Evolutionary conservation across 768 basidiomycete species (phyloP), one percentile per base, ranked within the genome.

Genomic region (Naematelia aurantialba): DNA sequence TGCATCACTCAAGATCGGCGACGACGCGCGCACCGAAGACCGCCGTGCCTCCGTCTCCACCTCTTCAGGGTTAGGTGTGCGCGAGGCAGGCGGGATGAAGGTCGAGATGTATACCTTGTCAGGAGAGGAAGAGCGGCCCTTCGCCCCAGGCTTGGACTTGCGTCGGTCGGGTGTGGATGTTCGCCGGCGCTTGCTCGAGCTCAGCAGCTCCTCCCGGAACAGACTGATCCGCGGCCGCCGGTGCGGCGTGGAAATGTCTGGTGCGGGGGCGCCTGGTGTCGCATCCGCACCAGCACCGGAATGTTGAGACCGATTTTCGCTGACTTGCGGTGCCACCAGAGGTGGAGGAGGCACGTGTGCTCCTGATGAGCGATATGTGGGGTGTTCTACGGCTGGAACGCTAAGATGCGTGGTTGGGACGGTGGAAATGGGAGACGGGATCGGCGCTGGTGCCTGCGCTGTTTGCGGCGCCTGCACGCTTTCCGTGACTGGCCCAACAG

Each of bases 81-180:
- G 39, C 17, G 39, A 12, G 2, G 25, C 24, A 29, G 56, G 45
- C 4, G 53, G 59, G 19, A 55, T 47, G 13, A 25, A 29, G 4
- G 59, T 30, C 22, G 45, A 26, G 1, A 48, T 47, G 24, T 52
- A 55, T 13, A 56, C 29, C 3, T 45, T 60, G 55, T 60, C 59
- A 13, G 59, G 59, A 5, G 56, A 50, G 46, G 42, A 10, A 4
- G 54, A 45, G 42, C 22, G 27, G 24, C 12, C 39, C 22, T 56
- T 22, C 11, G 56, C 27, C 25, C 13, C 17, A 17, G 34, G 17
- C 34, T 39, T 39, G 34, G 34, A 39, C 17, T 39, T 39, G 8
- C 34, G 34, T 39, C 34, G 34, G 34, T 39, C 34, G 17, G 34
- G 17, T 39, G 17, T 8, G 17, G 34, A 39, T 39, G 17, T 8